Conservation (phyloP, 208 protist species). For the Tritrichomonas musculus region DNA sequence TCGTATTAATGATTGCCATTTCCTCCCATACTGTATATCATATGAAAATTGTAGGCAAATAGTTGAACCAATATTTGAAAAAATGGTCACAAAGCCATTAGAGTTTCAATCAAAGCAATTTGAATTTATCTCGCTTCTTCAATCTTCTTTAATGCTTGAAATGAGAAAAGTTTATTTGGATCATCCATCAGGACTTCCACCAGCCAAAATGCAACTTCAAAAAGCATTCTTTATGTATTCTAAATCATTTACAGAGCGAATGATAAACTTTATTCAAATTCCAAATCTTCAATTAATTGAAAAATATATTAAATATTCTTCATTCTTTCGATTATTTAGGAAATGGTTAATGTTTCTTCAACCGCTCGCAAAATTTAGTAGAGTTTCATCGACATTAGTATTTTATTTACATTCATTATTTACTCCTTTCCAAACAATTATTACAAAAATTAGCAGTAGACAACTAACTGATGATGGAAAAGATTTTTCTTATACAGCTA, state of each 20-base stretch:
- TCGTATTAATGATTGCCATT: background rate
- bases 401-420: background rate
- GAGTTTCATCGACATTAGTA: background rate
- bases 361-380: background rate
- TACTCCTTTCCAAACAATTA: background rate
- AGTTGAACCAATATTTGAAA: background rate
- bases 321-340: constrained; percentile 1
- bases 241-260: background rate
- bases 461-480: background rate
- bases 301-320: background rate
- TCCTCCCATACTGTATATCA: background rate
- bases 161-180: background rate
- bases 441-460: background rate
- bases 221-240: background rate
- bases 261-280: background rate
- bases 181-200: background rate
- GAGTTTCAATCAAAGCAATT: background rate
- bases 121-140: background rate
- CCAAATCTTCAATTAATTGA: background rate
- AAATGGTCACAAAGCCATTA: background rate
- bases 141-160: background rate
- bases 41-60: background rate
- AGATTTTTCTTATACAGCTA: background rate
- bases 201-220: background rate
- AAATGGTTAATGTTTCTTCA: constrained; percentile 12